These are phyloP conservation scores for Bipolaris victoriae DNA, from an alignment of 2,329 filamentous ascomycete genomes.

Conservation along the genomic window DNA sequence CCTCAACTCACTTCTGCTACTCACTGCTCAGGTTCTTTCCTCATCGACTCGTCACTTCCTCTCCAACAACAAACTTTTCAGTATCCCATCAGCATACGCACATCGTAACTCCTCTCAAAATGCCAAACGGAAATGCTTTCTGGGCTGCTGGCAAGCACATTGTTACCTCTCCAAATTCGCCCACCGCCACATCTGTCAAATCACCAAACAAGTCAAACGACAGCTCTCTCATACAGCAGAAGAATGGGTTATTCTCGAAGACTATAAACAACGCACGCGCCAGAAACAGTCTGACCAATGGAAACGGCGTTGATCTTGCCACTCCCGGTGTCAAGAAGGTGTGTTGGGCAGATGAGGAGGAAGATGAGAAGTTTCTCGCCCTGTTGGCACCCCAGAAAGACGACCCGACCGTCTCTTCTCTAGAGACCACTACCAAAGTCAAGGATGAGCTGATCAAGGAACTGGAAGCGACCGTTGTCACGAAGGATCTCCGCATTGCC, in stretches of 20 bases:
- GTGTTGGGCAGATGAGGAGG: conserved; percentile 30
- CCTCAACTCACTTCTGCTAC: neutral
- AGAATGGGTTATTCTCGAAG: conserved; percentile 12
- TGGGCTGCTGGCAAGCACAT: conserved; percentile 12
- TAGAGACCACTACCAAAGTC: conserved; percentile 6
- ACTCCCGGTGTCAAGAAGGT: conserved; percentile 8
- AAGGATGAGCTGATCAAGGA: conserved; percentile 17
- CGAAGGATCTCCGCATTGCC: conserved; percentile 16
- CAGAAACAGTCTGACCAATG: neutral
- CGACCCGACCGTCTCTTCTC: neutral
- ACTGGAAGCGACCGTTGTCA: conserved; percentile 16
- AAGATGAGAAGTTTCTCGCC: conserved; percentile 22
- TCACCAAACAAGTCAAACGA: neutral
- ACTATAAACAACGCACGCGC: conserved; percentile 5
- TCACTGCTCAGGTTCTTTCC: neutral
- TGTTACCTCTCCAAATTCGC: conserved; percentile 1
- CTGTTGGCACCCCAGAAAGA: conserved; percentile 1
- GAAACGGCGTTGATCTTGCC: neutral
- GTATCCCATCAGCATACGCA: neutral
- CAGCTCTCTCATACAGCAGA: neutral
- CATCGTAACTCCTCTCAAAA: neutral
- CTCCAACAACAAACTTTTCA: neutral
- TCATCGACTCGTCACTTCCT: neutral
- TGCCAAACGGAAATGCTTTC: conserved; percentile 6
- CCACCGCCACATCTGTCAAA: neutral